Base-by-base conservation (phyloP, 345 rosid genomes). In the Euphorbia tirucalli region DNA sequence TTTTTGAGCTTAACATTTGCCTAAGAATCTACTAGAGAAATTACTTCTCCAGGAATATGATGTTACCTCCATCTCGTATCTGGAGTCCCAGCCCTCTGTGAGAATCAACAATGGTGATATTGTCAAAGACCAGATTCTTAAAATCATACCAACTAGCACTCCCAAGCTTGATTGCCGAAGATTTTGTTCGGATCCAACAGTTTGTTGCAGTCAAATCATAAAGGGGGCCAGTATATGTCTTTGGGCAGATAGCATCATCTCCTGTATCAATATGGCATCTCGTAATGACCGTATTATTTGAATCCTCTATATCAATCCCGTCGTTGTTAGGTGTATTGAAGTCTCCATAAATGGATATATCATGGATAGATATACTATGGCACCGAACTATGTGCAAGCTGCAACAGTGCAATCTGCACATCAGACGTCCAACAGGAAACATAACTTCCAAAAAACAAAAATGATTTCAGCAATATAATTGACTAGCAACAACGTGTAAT, bases 121-220 rank as follows among this genome's bases (percentile, higher is more conserved):
- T 92, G 78, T 94, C 88, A 63, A 94, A 94, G 61, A 84, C 32
- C 48, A 94, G 84, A 64, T 76, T 75, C 76, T 88, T 88, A 80
- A 94, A 87, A 13, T 90, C 89, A 16, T 80, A 94, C 87, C 82
- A 90, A 71, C 92, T 92, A 32, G 95, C 97, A 15, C 98, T 94
- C n/a, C 97, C 97, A 28, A 94, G 85, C 80, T 94, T 94, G 82
- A 94, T 90, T 1, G 97, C 97, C 0, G 96, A 90, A 72, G 98
- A 92, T 82, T 94, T 94, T 21, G 98, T 92, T 22, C 90, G 84
- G 43, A 94, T 94, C 95, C 96, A 92, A 79, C 87, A 87, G 80
- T 88, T 66, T n/a, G 91, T 92, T 21, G 85, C 93, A 1, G 90
- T 92, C 69, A 94, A 84, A 83, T 92, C 90, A 73, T 85, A 77